Evolutionary conservation across 257 asterid genomes (phyloP), one percentile per base, ranked within the genome.

Genomic region (Cruciata laevipes): DNA sequence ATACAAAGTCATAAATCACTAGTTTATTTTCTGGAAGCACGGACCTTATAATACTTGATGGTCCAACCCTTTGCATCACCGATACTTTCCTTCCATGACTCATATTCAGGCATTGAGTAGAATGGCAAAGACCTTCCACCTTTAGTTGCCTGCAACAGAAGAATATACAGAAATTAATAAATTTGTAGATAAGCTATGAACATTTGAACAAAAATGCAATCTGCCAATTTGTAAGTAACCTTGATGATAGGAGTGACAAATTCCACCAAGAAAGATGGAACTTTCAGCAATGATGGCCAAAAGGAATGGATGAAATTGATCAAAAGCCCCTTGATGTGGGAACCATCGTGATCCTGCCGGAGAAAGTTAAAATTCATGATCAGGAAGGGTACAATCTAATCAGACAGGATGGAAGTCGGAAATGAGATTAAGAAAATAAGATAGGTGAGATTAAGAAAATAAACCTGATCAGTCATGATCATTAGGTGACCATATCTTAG

Each of bases 381-480:
- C 49, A 32, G 47, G 21, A 35, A 8, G 12, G 33, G 3, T 16
- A 31, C 18, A 60, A 42, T 52, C 25, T 1, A 42, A 40, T 27
- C 49, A 61, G 47, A 66, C 7, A n/a, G 21, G 13, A 37, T 37
- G 10, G 33, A 49, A 20, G 49, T 18, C 52, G 65, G 27, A 65
- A 66, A 25, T 17, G 40, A 69, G 3, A 51, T 44, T 37, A 37
- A 8, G 42, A 37, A 55, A 66, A 53, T 59, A 52, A 10, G n/a
- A n/a, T n/a, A n/a, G n/a, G n/a, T 17, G 40, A 69, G 3, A 51
- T 44, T 37, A 37, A 8, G 42, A 37, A 55, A 66, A 53, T 59
- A 52, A 10, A 90, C 99, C 97, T 94, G 99, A 81, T 94, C 99
- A 21, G 99, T 94, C 99, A 94, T 90, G 79, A 94, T 88, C 99